These are phyloP conservation scores for Pichia cephalocereana DNA, from an alignment of 805 yeast genomes.

Conservation along the genomic window DNA sequence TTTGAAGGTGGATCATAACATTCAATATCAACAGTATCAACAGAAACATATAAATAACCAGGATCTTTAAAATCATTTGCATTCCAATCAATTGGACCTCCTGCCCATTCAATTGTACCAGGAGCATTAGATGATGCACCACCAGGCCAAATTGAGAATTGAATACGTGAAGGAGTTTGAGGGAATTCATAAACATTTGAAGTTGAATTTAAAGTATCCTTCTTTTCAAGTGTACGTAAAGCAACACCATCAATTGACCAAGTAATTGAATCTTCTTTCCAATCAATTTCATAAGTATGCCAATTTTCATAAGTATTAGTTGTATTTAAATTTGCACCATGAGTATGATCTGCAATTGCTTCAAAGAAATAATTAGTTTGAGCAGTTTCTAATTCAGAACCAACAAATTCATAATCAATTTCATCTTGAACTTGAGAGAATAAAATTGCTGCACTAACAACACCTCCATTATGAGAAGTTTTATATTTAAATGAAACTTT, in stretches of 20 bases:
- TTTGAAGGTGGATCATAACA: constrained; percentile 68
- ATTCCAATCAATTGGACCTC: constrained; percentile 82
- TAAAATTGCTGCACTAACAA: constrained; percentile 71
- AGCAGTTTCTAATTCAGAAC: constrained; percentile 54
- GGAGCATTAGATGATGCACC: constrained; percentile 44
- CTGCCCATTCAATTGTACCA: constrained; percentile 79
- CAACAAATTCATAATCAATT: constrained; percentile 82
- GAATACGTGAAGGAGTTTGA: constrained; percentile 67
- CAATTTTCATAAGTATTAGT: constrained; percentile 53
- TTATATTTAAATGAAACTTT: constrained; percentile 60
- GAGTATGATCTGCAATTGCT: constrained; percentile 62
- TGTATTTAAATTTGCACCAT: constrained; percentile 37
- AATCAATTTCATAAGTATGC: constrained; percentile 72
- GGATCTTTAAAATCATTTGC: constrained; percentile 59
- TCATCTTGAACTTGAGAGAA: constrained; percentile 86
- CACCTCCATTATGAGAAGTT: constrained; percentile 72
- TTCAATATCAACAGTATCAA: constrained; percentile 51
- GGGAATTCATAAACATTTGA: constrained; percentile 48
- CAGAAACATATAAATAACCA: constrained; percentile 72
- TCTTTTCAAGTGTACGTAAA: constrained; percentile 56
- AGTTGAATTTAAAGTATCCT: constrained; percentile 57
- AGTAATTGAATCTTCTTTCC: constrained; percentile 61
- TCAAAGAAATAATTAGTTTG: constrained; percentile 78
- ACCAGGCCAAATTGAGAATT: constrained; percentile 73
- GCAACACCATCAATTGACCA: constrained; percentile 69